Conservation (phyloP, 305 asterid genomes). For the Solanum hybrid region DNA sequence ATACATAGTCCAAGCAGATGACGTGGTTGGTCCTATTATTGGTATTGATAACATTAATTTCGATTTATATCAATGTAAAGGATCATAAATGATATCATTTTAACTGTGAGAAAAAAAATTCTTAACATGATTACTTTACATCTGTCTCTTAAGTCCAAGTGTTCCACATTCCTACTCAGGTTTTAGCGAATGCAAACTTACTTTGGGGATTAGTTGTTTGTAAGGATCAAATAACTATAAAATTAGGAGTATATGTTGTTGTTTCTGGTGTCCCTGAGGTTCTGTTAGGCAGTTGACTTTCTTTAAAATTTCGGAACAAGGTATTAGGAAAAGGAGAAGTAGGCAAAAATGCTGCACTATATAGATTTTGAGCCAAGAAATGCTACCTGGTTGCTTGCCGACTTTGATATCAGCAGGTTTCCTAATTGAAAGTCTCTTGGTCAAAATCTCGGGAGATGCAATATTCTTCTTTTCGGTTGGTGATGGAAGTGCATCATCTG, state of each 20-base stretch:
- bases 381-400: slow-evolving; percentile 51
- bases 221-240: neutral
- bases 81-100: neutral
- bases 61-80: neutral
- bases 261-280: neutral
- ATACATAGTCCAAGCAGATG: neutral
- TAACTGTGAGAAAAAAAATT: neutral
- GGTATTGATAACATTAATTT: neutral
- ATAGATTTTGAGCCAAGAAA: neutral
- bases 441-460: slow-evolving; percentile 29
- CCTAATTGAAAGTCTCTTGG: slow-evolving; percentile 34
- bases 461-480: slow-evolving; percentile 34
- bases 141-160: neutral
- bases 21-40: neutral
- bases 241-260: neutral
- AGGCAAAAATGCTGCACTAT: neutral
- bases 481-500: slow-evolving; percentile 43
- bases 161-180: neutral
- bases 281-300: neutral
- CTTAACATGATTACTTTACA: neutral
- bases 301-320: neutral
- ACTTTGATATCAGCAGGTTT: slow-evolving; percentile 34
- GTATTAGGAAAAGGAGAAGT: neutral
- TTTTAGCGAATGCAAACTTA: neutral
- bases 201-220: neutral